Conservation (phyloP, 352 stramenopile genomes). For the Phytophthora colocasiae region DNA sequence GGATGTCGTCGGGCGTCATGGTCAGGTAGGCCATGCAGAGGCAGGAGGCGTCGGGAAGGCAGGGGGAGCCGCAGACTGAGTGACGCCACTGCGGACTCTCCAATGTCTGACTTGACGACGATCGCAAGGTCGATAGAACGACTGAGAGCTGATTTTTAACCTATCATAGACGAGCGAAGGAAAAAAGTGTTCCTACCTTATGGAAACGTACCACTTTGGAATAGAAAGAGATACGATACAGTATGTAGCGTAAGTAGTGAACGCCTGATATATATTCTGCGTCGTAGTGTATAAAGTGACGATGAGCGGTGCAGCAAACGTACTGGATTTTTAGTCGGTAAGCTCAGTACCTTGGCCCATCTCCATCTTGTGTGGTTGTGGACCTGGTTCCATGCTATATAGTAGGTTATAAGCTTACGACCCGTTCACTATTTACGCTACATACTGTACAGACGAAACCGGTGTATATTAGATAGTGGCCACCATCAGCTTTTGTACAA, state of each 20-base stretch:
- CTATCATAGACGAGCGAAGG: conserved; percentile 4
- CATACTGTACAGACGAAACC: not conserved
- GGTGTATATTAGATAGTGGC: not conserved
- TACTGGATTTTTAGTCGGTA: no score
- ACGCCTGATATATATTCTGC: no score
- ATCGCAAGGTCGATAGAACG: conserved; percentile 18
- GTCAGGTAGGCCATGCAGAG: conserved; percentile 29
- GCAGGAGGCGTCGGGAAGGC: not conserved
- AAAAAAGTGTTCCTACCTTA: conserved; percentile 2
- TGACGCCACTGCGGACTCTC: conserved; percentile 5
- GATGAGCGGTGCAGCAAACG: no score
- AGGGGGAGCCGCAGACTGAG: not conserved
- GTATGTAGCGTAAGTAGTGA: no score
- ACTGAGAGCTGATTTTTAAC: conserved; percentile 3
- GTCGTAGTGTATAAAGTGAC: no score
- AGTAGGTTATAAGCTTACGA: no score
- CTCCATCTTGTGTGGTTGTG: no score
- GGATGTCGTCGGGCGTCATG: conserved; percentile 87
- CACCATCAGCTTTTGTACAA: not conserved
- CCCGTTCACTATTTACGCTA: no score
- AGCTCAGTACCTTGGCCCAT: no score
- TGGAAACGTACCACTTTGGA: not conserved
- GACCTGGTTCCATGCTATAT: no score
- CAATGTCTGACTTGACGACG: conserved; percentile 24
- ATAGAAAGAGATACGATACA: not conserved